A percentile compares a stretch with the other conserved stretches of the same genome.
Evolutionary conservation across 306 rosid species (phyloP).

Genomic region (Fragaria vesca): DNA sequence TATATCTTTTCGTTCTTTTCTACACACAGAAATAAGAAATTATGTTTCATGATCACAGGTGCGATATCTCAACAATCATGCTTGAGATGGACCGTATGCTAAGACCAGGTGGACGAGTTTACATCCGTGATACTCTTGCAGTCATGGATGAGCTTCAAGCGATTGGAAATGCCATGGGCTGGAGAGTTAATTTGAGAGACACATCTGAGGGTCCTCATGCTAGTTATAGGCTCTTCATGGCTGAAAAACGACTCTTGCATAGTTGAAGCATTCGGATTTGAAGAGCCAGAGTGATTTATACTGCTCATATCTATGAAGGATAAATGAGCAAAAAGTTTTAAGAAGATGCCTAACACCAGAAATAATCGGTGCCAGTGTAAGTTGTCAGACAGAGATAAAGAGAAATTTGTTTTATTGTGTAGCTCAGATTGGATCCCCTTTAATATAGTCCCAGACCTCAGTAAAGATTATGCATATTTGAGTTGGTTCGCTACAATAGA

Average conservation of each 20-base stretch:
- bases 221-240: conserved; percentile 71
- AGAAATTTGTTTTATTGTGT: not conserved
- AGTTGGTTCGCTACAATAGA: not conserved
- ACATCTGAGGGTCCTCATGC: conserved; percentile 92
- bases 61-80: conserved; percentile 81
- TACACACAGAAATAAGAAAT: not conserved
- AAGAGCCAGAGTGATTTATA: not conserved
- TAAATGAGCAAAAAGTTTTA: not conserved
- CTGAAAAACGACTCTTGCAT: conserved; percentile 70
- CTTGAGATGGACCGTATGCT: conserved; percentile 97
- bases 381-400: not conserved
- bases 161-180: conserved; percentile 82
- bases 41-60: conserved; percentile 38
- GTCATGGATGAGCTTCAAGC: conserved; percentile 87
- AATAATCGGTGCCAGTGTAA: not conserved
- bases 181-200: conserved; percentile 63
- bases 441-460: not conserved
- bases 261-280: conserved; percentile 35
- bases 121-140: conserved; percentile 70
- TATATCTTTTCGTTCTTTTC: not conserved
- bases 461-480: not conserved
- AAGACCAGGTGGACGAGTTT: conserved; percentile 80
- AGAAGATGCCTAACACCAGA: not conserved
- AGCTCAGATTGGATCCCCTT: not conserved
- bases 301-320: not conserved